Base-by-base conservation (phyloP, 1,284 basidiomycete species). In the Malassezia globosa region DNA sequence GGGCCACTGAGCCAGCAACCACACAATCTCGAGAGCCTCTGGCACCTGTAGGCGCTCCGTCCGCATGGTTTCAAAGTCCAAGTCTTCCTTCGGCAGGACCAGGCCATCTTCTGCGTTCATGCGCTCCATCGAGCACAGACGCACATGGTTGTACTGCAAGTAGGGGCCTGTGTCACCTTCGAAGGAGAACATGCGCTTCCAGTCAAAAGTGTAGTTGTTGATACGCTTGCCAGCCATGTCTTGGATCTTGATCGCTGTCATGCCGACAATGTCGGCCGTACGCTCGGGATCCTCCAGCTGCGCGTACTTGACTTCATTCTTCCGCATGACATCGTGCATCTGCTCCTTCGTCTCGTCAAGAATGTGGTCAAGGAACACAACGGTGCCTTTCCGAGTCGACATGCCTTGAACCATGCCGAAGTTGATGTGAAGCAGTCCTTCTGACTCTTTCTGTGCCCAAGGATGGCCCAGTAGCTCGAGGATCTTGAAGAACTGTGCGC, bases 301-400 rank as follows among this genome's bases (percentile, higher is more conserved):
- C 2, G 77, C 80, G 66, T 94, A 95, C 75, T 97, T 97, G 51
- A 81, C 87, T 74, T 87, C 84, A 72, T 96, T 96, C 73, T 83
- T 83, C 73, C 77, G 79, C 94, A 99, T 97, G 72, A 92, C 87
- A 57, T 90, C 87, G 74, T 88, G 87, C 92, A 97, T 97, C 51
- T 85, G 83, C 46, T 81, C 79, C 19, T 82, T 80, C 1, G 92
- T 88, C 71, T 94, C 89, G 62, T 83, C 80, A 67, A 97, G 83
- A 64, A 97, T 96, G 73, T 95, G 66, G 68, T 95, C 84, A 34
- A 99, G 77, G 80, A 96, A 96, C 39, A 95, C 89, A 39, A 87
- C 92, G 0, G 87, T 96, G 40, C 92, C 94, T 73, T 83, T 89
- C 50, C 92, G 83, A 16, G 94, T 97, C 63, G 87, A 92, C 92